Percentiles rank a stretch among this genome's conserved stretches.
These are phyloP conservation scores for Pseudocercospora fijiensis DNA, from an alignment of 2,329 filamentous ascomycete genomes.

Conservation along the genomic window DNA sequence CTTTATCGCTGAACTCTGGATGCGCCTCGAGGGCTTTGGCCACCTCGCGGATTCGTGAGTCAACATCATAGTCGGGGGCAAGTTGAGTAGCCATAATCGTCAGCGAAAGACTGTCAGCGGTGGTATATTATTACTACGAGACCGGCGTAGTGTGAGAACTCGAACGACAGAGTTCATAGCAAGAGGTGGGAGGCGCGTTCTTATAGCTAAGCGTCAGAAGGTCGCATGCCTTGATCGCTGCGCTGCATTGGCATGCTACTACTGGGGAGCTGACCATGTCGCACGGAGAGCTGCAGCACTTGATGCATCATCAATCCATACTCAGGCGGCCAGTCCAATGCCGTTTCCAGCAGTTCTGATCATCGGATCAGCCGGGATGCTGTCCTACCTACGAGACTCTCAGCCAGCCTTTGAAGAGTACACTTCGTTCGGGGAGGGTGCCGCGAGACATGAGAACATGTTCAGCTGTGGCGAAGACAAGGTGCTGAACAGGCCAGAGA, in stretches of 20 bases:
- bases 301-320: background rate
- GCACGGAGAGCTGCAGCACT: background rate
- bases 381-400: background rate
- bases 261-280: background rate
- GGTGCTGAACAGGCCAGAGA: background rate
- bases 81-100: constrained; percentile 23
- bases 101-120: background rate
- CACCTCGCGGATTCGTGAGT: constrained; percentile 12
- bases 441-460: background rate
- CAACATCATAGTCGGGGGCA: constrained; percentile 13
- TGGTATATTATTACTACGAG: background rate
- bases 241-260: background rate
- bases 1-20: constrained; percentile 40
- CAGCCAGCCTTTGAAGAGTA: background rate
- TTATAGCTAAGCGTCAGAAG: background rate
- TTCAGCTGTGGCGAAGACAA: background rate
- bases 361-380: background rate
- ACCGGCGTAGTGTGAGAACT: background rate
- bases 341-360: background rate
- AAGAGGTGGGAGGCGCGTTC: background rate
- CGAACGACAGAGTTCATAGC: background rate
- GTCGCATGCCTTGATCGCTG: background rate
- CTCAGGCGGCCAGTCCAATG: background rate
- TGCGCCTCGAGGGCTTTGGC: constrained; percentile 40
- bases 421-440: background rate